phyloP scores from a whole-genome alignment of 306 rosid species.

The Carpinus viminea region DNA sequence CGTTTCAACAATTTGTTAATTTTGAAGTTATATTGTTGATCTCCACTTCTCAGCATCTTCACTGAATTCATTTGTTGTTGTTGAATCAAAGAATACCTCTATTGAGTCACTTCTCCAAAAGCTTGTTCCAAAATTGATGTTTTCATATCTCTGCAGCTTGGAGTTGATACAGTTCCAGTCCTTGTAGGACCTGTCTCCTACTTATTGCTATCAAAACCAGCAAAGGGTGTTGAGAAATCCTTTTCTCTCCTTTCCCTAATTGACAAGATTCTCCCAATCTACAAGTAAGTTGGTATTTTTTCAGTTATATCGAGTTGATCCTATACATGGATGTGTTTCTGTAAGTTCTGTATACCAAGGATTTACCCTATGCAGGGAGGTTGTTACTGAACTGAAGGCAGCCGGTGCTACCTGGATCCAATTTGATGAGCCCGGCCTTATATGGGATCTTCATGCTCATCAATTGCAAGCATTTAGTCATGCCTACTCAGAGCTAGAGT shows the following conservation, averaged over 20 bases:
- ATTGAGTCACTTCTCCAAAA: too few relatives aligned
- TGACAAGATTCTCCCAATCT: conserved; percentile 66
- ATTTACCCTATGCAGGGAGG: conserved; percentile 55
- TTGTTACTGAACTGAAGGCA: conserved; percentile 69
- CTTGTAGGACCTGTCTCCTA: conserved; percentile 85
- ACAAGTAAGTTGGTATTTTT: conserved; percentile 47
- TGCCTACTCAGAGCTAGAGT: conserved; percentile 64
- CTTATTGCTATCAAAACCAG: conserved; percentile 80
- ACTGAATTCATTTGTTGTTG: background rate
- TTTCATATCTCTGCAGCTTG: conserved; percentile 50
- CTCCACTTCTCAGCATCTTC: background rate
- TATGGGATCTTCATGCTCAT: conserved; percentile 66
- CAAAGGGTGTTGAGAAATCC: conserved; percentile 69
- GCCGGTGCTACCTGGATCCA: conserved; percentile 88
- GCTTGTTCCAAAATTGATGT: background rate
- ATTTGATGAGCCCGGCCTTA: conserved; percentile 85
- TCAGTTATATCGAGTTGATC: conserved; percentile 10
- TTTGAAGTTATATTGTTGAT: background rate
- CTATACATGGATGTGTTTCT: background rate
- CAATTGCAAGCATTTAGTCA: conserved; percentile 63
- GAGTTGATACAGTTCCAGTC: conserved; percentile 74
- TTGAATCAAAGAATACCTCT: background rate
- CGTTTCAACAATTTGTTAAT: background rate
- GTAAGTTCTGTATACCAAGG: conserved; percentile 4
- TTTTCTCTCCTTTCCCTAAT: conserved; percentile 63